Evolutionary conservation across 2,329 filamentous ascomycete genomes (phyloP).

Genomic region (Calonectria hawksworthii): DNA sequence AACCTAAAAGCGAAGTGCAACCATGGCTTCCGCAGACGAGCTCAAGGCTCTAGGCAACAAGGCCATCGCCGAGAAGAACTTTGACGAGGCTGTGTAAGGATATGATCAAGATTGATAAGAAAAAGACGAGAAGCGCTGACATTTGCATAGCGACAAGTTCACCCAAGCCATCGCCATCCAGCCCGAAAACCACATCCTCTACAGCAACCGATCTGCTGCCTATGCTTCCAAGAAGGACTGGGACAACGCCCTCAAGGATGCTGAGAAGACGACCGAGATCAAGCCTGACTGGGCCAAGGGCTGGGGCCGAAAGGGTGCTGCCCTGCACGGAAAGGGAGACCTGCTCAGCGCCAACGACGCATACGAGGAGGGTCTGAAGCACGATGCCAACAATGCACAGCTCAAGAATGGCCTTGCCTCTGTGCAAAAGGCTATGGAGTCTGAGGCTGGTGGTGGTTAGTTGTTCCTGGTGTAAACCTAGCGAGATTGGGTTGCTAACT

Average conservation of each 20-base stretch:
- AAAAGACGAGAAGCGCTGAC: constrained; percentile 32
- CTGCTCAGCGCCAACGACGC: constrained; percentile 88
- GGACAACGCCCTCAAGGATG: constrained; percentile 87
- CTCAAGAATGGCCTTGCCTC: constrained; percentile 89
- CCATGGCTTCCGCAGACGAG: constrained; percentile 77
- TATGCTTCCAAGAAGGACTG: constrained; percentile 93
- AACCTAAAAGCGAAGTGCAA: constrained; percentile 16
- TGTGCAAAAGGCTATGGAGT: constrained; percentile 89
- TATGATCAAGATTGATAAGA: neutral
- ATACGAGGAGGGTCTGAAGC: constrained; percentile 94
- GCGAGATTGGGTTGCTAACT: constrained; percentile 17
- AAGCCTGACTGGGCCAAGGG: constrained; percentile 99
- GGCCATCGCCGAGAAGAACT: constrained; percentile 98
- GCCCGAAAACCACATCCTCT: constrained; percentile 93
- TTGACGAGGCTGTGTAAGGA: constrained; percentile 92
- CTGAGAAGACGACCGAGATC: constrained; percentile 91
- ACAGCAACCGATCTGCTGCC: constrained; percentile 93
- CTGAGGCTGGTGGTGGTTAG: constrained; percentile 52
- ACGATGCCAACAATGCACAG: constrained; percentile 91
- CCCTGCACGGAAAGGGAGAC: constrained; percentile 89
- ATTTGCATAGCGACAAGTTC: constrained; percentile 82
- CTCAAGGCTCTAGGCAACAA: constrained; percentile 99
- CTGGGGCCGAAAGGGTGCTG: constrained; percentile 93
- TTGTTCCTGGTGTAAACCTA: neutral
- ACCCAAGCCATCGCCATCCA: constrained; percentile 92